Evolutionary conservation across 2,329 filamentous ascomycete species (phyloP), one percentile per base, ranked within the genome.

Genomic region (Diaporthe destruens): DNA sequence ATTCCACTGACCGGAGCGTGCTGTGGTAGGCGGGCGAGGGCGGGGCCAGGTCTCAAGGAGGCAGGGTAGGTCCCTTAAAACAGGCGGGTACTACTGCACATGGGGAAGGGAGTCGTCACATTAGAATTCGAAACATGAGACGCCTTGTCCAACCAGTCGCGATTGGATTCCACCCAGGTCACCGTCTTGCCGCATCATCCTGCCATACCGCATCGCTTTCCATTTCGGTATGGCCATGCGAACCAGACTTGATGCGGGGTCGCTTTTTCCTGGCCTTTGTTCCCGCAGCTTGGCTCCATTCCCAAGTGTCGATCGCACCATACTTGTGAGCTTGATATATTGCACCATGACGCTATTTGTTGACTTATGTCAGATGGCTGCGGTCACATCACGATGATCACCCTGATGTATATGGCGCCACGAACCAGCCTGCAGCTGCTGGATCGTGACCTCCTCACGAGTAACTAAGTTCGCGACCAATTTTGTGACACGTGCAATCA

Each of bases 81-180:
- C 29, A 36, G 44, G 20, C 44, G 61, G 44, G 39, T 20, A 44
- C 44, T 65, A 65, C 61, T 65, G 61, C 61, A 44, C 29, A 36
- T 65, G 61, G 29, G 44, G 61, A 51, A 34, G 44, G 61, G n/a
- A 51, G 12, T 69, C 39, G 66, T 56, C 66, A 57, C 39, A 36
- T 57, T 44, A 59, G n/a, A 36, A 59, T 53, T 53, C 47, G 32
- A 66, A 56, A 70, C 67, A 70, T 70, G 67, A 61, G 67, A 70
- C 67, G 67, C 47, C 44, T 16, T 16, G 54, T 29, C 67, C 55
- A 70, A 70, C 53, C 67, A 70, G 53, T 70, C 55, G 67, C 42
- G 67, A 42, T 25, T 14, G 18, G 1, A 53, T 3, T 49, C 44
- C 32, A 18, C 36, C 32, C 61, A 36, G 12, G 36, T 44, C 18